Evolutionary conservation across 1,284 basidiomycete genomes (phyloP).

Genomic region (Austropuccinia psidii): DNA sequence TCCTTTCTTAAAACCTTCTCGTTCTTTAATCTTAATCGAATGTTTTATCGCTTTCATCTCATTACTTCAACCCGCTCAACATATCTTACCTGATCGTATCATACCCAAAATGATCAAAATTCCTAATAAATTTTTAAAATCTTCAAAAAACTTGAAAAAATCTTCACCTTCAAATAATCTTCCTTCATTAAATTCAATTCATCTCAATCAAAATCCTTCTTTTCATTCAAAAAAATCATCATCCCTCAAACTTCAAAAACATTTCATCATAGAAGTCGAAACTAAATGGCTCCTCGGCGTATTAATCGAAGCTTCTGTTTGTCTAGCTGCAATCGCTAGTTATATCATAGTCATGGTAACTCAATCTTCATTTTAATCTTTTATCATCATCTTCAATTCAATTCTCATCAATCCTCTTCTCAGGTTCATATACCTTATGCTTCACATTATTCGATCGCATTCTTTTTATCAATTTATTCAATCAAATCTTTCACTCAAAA

Average conservation of each 20-base stretch:
- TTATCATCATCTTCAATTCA: not conserved
- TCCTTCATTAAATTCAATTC: too few relatives aligned
- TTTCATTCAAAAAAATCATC: not conserved
- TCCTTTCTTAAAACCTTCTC: constrained; percentile 22
- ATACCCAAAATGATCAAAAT: constrained; percentile 12
- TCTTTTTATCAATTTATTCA: constrained; percentile 11
- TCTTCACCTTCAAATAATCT: not conserved
- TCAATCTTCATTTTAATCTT: not conserved
- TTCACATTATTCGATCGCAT: constrained; percentile 23
- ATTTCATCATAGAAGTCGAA: constrained; percentile 18
- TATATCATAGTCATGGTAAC: constrained; percentile 31
- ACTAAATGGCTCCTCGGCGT: constrained; percentile 30
- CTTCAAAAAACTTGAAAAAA: not conserved
- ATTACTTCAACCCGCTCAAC: constrained; percentile 29
- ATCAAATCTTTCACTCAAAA: constrained; percentile 4
- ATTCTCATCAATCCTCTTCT: not conserved
- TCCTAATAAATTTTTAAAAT: not conserved
- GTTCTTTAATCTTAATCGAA: constrained; percentile 19
- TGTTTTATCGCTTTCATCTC: not conserved
- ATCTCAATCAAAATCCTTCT: not conserved
- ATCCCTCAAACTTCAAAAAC: not conserved
- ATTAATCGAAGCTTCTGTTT: constrained; percentile 16
- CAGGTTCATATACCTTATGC: constrained; percentile 35
- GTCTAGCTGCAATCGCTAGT: constrained; percentile 1
- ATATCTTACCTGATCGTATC: constrained; percentile 22